Evolutionary conservation across 2,329 filamentous ascomycete species (phyloP), one percentile per base, ranked within the genome.

Genomic region (Exserohilum turcica): DNA sequence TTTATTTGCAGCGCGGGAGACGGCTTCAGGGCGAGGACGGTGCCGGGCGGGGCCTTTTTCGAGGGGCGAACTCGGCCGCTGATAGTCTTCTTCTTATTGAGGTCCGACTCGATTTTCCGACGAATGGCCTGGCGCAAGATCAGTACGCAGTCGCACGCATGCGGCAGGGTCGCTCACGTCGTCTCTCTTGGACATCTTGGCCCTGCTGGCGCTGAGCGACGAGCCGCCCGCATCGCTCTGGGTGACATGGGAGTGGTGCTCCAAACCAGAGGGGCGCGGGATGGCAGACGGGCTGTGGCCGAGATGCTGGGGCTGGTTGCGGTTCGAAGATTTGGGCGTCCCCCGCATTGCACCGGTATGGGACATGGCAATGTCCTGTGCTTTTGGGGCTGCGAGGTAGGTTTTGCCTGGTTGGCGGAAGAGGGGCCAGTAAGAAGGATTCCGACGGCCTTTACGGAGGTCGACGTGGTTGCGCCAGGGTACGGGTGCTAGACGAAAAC

Each of bases 1-100:
- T 97, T 97, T 79, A 99, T 97, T 80, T 99, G 94, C 15, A 99
- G 87, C 38, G 94, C 94, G 68, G 90, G 91, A 74, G 92, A 97
- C 48, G 94, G 94, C 78, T 95, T 95, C 60, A 99, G 84, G 68
- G 94, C 91, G 56, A 99, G 88, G 56, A 99, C 94, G 51, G 93
- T 97, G 65, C 94, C 94, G 2, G 94, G 94, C 55, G 94, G 93
- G 52, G 93, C 93, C 80, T 97, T 97, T 74, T 92, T 89, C 57
- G 88, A 90, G 71, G 91, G 90, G 64, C 92, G 87, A 63, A 92
- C 88, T 67, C 92, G 88, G 66, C 85, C 83, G 61, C 87, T 86
- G 57, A 86, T 84, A 71, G 91, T 86, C 79, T 92, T 96, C 86
- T 97, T 97, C 82, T 97, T 97, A 84, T 86, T 95, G 79, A 99